These are phyloP conservation scores for Penicillium egyptiacum DNA, from an alignment of 495 filamentous ascomycete species.

Conservation along the genomic window DNA sequence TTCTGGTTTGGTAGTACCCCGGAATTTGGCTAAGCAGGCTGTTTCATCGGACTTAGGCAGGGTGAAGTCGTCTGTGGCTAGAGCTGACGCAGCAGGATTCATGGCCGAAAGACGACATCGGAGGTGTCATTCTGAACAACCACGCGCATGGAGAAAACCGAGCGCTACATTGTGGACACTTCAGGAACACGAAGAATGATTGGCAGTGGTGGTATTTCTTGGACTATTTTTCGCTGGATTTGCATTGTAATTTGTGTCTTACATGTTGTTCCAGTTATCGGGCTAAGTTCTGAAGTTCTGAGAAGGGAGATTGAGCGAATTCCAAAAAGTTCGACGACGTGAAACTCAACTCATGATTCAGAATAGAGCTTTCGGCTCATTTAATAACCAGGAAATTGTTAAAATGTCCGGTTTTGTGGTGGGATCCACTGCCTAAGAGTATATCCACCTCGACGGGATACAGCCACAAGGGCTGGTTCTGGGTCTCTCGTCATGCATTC, in stretches of 20 bases:
- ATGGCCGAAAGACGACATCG: conserved; percentile 35
- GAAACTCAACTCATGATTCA: no score
- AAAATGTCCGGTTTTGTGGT: no score
- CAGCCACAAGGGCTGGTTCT: conserved; percentile 5
- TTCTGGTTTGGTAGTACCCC: conserved; percentile 29
- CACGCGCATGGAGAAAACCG: conserved; percentile 43
- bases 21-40: conserved; percentile 14
- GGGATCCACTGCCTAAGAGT: no score
- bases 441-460: conserved; percentile 24
- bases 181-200: conserved; percentile 29
- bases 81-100: conserved; percentile 13
- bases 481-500: conserved; percentile 45
- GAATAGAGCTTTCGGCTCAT: no score
- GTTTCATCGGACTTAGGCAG: conserved; percentile 12
- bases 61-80: not conserved
- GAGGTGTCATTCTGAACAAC: conserved; percentile 46
- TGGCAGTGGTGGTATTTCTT: not conserved
- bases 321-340: not conserved
- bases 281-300: not conserved
- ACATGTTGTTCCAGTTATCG: not conserved
- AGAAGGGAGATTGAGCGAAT: not conserved
- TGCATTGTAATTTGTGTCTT: not conserved
- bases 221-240: not conserved
- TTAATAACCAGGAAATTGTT: no score
- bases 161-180: conserved; percentile 44